Percentiles rank a stretch among this genome's conserved stretches.
These are phyloP conservation scores for Dentiscutata heterogama DNA, from an alignment of 371 early-diverging fungal species.

Conservation along the genomic window DNA sequence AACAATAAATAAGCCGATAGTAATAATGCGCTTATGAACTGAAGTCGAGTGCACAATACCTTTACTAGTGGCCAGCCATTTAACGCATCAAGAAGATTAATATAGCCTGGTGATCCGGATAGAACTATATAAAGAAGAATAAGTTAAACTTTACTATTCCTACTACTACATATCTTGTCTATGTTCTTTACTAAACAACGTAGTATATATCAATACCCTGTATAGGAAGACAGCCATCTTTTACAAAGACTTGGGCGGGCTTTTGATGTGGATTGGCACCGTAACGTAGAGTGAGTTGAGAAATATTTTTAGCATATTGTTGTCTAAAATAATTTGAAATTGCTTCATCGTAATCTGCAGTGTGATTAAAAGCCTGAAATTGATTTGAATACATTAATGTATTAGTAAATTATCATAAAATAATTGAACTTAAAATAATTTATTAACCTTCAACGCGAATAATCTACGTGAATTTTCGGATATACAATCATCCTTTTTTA, in stretches of 20 bases:
- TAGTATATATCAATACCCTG: constrained; percentile 50
- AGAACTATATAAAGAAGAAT: constrained; percentile 78
- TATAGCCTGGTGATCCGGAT: constrained; percentile 96
- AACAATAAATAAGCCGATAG: no score
- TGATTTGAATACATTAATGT: constrained; percentile 42
- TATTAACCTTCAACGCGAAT: no score
- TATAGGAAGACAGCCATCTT: constrained; percentile 89
- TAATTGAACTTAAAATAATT: no score
- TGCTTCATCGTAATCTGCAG: constrained; percentile 95
- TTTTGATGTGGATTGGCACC: constrained; percentile 98
- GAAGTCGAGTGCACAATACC: no score
- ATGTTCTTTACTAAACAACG: background rate
- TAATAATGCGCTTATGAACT: no score
- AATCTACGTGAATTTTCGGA: constrained; percentile 67
- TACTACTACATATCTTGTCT: background rate
- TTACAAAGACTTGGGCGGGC: constrained; percentile 93
- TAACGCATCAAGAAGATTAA: constrained; percentile 96
- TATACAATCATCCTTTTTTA: constrained; percentile 63
- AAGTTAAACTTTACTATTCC: background rate
- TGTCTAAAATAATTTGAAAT: constrained; percentile 95
- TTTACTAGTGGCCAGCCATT: constrained; percentile 98
- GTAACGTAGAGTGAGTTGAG: constrained; percentile 92
- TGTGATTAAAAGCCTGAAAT: constrained; percentile 89
- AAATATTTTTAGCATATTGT: constrained; percentile 77
- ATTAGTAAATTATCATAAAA: constrained; percentile 66